phyloP scores from a whole-genome alignment of 164 flowering plant genomes.

The Dillenia suffruticosa region DNA sequence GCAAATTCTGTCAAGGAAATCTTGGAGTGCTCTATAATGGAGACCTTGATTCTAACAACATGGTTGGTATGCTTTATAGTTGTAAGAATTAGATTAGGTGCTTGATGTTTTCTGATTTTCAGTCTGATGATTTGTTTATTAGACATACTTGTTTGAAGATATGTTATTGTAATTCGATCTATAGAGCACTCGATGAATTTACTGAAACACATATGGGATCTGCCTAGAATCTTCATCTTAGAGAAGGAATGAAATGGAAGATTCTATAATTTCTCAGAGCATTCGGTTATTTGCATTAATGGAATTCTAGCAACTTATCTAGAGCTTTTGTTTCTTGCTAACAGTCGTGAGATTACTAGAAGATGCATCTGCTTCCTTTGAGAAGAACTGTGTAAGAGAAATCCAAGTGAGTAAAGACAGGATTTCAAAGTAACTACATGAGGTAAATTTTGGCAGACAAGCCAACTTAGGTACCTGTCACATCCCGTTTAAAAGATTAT shows the following conservation, averaged over 20 bases:
- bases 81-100: too few species aligned
- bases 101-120: too few species aligned
- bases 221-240: neutral
- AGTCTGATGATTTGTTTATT: too few species aligned
- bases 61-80: too few species aligned
- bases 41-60: too few species aligned
- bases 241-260: neutral
- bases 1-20: too few species aligned
- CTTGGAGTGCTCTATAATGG: too few species aligned
- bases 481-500: conserved; percentile 1
- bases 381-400: conserved; percentile 93
- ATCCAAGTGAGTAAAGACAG: conserved; percentile 85
- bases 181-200: too few species aligned
- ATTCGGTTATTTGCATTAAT: neutral
- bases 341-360: conserved; percentile 92
- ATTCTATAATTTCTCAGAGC: neutral
- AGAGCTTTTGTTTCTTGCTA: conserved; percentile 9
- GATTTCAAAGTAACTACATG: conserved; percentile 87
- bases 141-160: too few species aligned
- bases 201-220: too few species aligned
- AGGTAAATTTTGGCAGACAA: conserved; percentile 40
- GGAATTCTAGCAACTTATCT: neutral
- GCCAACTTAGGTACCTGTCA: neutral
- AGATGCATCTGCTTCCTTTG: conserved; percentile 95
- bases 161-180: too few species aligned